Conservation (phyloP, 2,329 filamentous ascomycete genomes). For the Ciborinia camelliae region DNA sequence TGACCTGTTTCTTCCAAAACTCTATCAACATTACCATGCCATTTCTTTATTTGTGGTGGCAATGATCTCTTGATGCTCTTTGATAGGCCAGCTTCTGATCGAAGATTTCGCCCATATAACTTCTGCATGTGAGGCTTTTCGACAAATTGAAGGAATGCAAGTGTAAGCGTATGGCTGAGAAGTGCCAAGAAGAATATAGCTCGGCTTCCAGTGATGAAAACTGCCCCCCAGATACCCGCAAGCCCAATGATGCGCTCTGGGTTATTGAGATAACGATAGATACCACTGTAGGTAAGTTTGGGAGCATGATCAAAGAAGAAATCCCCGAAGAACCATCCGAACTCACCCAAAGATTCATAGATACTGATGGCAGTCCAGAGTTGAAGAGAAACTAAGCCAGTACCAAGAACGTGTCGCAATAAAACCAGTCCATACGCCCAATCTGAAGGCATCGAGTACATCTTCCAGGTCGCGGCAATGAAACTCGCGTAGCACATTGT, state of each 20-base stretch:
- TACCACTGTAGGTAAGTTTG: slow-evolving; percentile 92
- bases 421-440: slow-evolving; percentile 85
- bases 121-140: slow-evolving; percentile 98
- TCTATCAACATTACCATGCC: slow-evolving; percentile 82
- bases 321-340: slow-evolving; percentile 98
- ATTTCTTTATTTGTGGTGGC: slow-evolving; percentile 76
- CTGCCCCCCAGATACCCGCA: slow-evolving; percentile 92
- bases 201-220: slow-evolving; percentile 86
- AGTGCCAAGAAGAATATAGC: slow-evolving; percentile 84
- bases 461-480: slow-evolving; percentile 89
- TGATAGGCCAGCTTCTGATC: slow-evolving; percentile 83
- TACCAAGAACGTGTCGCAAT: slow-evolving; percentile 82
- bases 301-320: slow-evolving; percentile 92
- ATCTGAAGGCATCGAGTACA: slow-evolving; percentile 82
- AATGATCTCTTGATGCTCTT: slow-evolving; percentile 86
- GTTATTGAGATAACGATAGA: slow-evolving; percentile 97
- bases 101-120: slow-evolving; percentile 81
- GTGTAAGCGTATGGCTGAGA: slow-evolving; percentile 77
- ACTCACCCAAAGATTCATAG: slow-evolving; percentile 93
- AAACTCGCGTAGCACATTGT: slow-evolving; percentile 86
- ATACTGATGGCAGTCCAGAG: slow-evolving; percentile 91
- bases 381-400: slow-evolving; percentile 77
- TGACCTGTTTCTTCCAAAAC: slow-evolving; percentile 83
- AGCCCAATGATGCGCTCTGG: slow-evolving; percentile 91
- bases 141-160: slow-evolving; percentile 87